These are phyloP conservation scores for Caloboletus inedulis DNA, from an alignment of 1,284 basidiomycete genomes.

Conservation along the genomic window DNA sequence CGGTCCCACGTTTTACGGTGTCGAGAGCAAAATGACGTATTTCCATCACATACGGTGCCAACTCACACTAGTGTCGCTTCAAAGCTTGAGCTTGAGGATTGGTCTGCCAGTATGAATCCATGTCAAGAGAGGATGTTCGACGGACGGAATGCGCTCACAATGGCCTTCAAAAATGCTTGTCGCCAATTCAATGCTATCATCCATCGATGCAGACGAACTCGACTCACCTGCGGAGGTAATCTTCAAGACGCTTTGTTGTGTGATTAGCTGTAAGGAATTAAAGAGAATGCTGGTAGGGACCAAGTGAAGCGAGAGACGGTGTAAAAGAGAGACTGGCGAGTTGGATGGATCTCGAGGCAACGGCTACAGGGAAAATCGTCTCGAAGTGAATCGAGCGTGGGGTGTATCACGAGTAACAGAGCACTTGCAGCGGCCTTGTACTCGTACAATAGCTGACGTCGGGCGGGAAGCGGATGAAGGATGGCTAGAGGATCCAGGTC, in stretches of 20 bases:
- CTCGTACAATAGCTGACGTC: slow-evolving; percentile 26
- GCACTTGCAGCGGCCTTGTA: slow-evolving; percentile 26
- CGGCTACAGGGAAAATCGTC: slow-evolving; percentile 32
- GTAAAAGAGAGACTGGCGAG: slow-evolving; percentile 53
- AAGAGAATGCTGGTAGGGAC: slow-evolving; percentile 16
- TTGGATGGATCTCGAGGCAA: slow-evolving; percentile 26
- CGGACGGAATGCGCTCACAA: slow-evolving; percentile 16
- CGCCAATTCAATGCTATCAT: slow-evolving; percentile 5
- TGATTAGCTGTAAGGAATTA: slow-evolving; percentile 26
- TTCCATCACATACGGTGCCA: slow-evolving; percentile 1
- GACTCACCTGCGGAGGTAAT: slow-evolving; percentile 18
- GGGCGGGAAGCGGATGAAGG: slow-evolving; percentile 22
- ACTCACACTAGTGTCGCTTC: slow-evolving; percentile 23
- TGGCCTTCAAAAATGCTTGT: slow-evolving; percentile 16
- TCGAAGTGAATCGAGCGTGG: slow-evolving; percentile 53
- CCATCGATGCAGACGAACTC: slow-evolving; percentile 1
- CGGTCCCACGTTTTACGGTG: slow-evolving; percentile 59
- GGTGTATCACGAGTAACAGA: slow-evolving; percentile 21
- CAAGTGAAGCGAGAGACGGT: slow-evolving; percentile 31
- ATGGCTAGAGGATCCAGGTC: slow-evolving; percentile 26
- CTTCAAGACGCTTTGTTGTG: slow-evolving; percentile 7
- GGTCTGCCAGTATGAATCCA: slow-evolving; percentile 3
- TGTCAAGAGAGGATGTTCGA: slow-evolving; percentile 6
- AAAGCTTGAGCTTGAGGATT: too few relatives aligned
- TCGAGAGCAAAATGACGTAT: slow-evolving; percentile 37